Conservation (phyloP, 345 rosid species). For the thale cress (Arabidopsis thaliana) region TAIR10.1 NC_003071.7:17601501-17602000, state of each 20-base stretch:
- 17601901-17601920: not conserved
- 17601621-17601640: slow-evolving; percentile 34
- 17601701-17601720: slow-evolving; percentile 35
- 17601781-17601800: slow-evolving; percentile 39
- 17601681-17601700: slow-evolving; percentile 22
- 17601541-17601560: slow-evolving; percentile 58
- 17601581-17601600: slow-evolving; percentile 46
- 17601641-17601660: slow-evolving; percentile 27
- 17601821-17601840: not conserved
- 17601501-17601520: slow-evolving; percentile 46
- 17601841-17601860: slow-evolving; percentile 4
- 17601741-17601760: slow-evolving; percentile 28
- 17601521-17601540: slow-evolving; percentile 47
- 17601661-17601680: slow-evolving; percentile 27
- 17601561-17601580: slow-evolving; percentile 58
- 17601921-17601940: slow-evolving; percentile 13
- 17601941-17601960: not conserved
- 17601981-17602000: slow-evolving; percentile 28
- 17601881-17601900: too few species aligned
- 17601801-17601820: slow-evolving; percentile 38
- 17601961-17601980: slow-evolving; percentile 11
- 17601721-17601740: not conserved
- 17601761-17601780: slow-evolving; percentile 33
- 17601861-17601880: not conserved
- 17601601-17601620: slow-evolving; percentile 13